Base-by-base conservation (phyloP, 805 yeast species). In the Gaillardinia entomophila region DNA sequence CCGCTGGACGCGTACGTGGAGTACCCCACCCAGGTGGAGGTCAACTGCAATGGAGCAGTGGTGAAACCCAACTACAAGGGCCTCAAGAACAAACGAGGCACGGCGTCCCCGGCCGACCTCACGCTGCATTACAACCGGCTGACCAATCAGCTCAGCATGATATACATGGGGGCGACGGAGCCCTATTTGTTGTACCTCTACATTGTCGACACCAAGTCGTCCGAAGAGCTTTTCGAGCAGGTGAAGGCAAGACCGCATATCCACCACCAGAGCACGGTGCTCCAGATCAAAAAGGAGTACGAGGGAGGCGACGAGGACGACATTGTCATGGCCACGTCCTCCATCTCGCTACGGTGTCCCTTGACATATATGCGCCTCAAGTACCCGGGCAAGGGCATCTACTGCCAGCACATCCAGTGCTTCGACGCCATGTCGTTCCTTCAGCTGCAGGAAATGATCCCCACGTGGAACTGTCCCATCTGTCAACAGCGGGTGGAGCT, bases 381-480 rank as follows among this genome's bases (percentile, higher is more conserved):
- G 34, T 55, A 71, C 32, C 97, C 98, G 0, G 75, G 78, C 1
- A 74, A 86, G 42, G 77, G 95, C 1, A 58, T 68, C 1, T 63
- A 57, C 29, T 92, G 98, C 58, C 62, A 71, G 23, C 98, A 92
- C 57, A 60, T 87, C 12, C 90, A 84, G 47, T 89, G 97, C 51
- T 86, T 89, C 53, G 98, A 92, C 57, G 89, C 85, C 0, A 54
- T 68, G 23, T 75, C 84, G 27, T 92, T 74, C 49, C 45, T 92
- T 7, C 74, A 77, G 47, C 67, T 88, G 27, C 97, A 90, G 53
- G 66, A 68, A 34, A 90, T 82, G 50, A 75, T 83, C 0, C 82
- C 96, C 0, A 75, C 84, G 0, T 90, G 97, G 97, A 61, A 62
- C 32, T 92, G 98, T 50, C 96, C 97, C 0, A 69, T 86, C 3